Evolutionary conservation across 306 rosid genomes (phyloP).

Genomic region (Carpinus fangiana): DNA sequence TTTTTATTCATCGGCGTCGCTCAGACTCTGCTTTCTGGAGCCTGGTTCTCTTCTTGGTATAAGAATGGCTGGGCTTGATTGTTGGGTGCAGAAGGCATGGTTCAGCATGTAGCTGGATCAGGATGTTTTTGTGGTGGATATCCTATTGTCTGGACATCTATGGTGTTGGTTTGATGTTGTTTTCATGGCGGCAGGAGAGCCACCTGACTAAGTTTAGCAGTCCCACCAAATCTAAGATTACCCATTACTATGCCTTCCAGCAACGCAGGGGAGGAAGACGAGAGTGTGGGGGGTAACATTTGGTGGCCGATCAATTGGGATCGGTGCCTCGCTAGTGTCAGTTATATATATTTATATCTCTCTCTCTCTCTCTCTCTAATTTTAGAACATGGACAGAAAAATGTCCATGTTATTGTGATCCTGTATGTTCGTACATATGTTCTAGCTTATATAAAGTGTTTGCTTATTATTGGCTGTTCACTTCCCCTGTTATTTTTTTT

Average conservation of each 20-base stretch:
- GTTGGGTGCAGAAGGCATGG: conserved; percentile 37
- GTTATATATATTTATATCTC: conserved; percentile 25
- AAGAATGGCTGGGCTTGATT: conserved; percentile 23
- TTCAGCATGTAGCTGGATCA: conserved; percentile 58
- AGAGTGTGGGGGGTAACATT: conserved; percentile 41
- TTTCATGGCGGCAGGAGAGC: conserved; percentile 42
- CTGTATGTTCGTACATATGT: conserved; percentile 55
- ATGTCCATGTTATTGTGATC: conserved; percentile 56
- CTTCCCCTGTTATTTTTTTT: neutral
- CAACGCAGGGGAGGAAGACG: conserved; percentile 51
- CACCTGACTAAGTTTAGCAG: conserved; percentile 46
- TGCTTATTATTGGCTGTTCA: conserved; percentile 44
- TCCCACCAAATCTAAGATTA: conserved; percentile 44
- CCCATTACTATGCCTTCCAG: conserved; percentile 38
- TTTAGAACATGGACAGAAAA: conserved; percentile 58
- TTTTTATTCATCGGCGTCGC: conserved; percentile 47
- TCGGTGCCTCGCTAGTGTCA: conserved; percentile 54
- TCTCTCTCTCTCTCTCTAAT: conserved; percentile 47
- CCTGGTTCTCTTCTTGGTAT: conserved; percentile 38
- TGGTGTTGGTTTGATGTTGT: conserved; percentile 39
- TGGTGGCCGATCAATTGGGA: conserved; percentile 50
- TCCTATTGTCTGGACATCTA: conserved; percentile 30
- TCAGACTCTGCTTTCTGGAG: conserved; percentile 47
- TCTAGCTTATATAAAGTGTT: conserved; percentile 46
- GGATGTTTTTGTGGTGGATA: conserved; percentile 39